Evolutionary conservation across 768 basidiomycete genomes (phyloP).

Genomic region (Myochromella boudieri): DNA sequence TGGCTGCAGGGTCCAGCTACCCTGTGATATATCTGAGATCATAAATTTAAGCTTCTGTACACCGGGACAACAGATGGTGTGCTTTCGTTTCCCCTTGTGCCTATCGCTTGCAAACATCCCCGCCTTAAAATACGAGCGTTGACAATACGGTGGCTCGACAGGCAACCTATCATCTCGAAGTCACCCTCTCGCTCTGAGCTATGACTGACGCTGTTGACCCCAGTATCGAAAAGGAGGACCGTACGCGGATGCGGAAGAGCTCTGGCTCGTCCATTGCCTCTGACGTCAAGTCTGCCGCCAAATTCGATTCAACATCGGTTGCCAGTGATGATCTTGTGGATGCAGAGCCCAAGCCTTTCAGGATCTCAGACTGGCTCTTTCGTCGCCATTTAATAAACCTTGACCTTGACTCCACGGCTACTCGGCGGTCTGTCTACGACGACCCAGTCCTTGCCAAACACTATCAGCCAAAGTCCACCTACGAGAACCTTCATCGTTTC

Average conservation of each 20-base stretch:
- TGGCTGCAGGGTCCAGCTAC: background rate
- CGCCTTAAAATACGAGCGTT: background rate
- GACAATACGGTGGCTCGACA: background rate
- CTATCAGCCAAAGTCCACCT: conserved; percentile 49
- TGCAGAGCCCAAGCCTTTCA: conserved; percentile 34
- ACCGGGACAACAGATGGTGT: conserved; percentile 18
- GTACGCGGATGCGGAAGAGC: conserved; percentile 2
- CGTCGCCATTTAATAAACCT: conserved; percentile 20
- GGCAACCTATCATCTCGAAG: background rate
- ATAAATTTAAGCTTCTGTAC: conserved; percentile 1
- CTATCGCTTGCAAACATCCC: background rate
- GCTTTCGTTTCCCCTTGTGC: conserved; percentile 17
- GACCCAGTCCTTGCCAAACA: conserved; percentile 44
- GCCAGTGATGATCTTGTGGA: conserved; percentile 31
- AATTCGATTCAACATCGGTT: conserved; percentile 17
- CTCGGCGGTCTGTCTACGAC: conserved; percentile 53
- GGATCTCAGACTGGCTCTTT: conserved; percentile 33
- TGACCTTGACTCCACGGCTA: conserved; percentile 41
- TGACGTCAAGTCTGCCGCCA: conserved; percentile 1
- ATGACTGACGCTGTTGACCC: conserved; percentile 5
- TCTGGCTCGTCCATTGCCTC: conserved; percentile 8
- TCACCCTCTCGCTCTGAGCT: background rate
- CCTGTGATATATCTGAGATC: conserved; percentile 8
- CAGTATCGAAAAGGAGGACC: too few species aligned
- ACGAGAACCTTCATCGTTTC: conserved; percentile 59